These are phyloP conservation scores for Ophiocordyceps unilateralis DNA, from an alignment of 2,329 filamentous ascomycete genomes.

Conservation along the genomic window DNA sequence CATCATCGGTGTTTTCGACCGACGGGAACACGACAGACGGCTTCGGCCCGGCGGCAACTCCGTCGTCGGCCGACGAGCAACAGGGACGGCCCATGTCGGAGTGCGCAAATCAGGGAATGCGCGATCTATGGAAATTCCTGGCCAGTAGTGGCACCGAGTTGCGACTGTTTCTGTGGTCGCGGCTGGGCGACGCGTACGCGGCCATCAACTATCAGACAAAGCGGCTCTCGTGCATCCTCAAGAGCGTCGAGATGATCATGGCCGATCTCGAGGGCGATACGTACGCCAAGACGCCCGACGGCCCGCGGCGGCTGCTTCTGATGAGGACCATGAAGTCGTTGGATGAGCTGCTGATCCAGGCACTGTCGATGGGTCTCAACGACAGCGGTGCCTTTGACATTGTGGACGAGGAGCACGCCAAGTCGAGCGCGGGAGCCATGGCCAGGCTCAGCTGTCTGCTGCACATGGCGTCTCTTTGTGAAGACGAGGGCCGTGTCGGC, in stretches of 20 bases:
- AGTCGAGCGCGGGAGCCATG: conserved; percentile 53
- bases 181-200: conserved; percentile 76
- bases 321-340: conserved; percentile 64
- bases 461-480: conserved; percentile 63
- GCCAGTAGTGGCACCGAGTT: conserved; percentile 66
- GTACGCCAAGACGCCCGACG: conserved; percentile 37
- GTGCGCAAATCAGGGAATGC: conserved; percentile 38
- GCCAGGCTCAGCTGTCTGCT: conserved; percentile 56
- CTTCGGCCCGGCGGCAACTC: neutral
- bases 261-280: conserved; percentile 44
- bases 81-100: conserved; percentile 26
- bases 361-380: conserved; percentile 52
- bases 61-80: conserved; percentile 3
- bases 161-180: conserved; percentile 75
- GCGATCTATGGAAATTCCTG: conserved; percentile 75
- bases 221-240: conserved; percentile 71
- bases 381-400: conserved; percentile 62
- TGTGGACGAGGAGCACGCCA: conserved; percentile 63
- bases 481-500: conserved; percentile 72
- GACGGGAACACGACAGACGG: conserved; percentile 4
- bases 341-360: conserved; percentile 57
- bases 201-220: conserved; percentile 75
- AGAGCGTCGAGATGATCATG: conserved; percentile 71
- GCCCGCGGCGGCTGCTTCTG: conserved; percentile 52
- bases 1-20: conserved; percentile 34